A percentile compares a stretch with the other conserved stretches of the same genome.
These are phyloP conservation scores for Pleurotus cornucopiae DNA, from an alignment of 768 basidiomycete genomes.

Conservation along the genomic window DNA sequence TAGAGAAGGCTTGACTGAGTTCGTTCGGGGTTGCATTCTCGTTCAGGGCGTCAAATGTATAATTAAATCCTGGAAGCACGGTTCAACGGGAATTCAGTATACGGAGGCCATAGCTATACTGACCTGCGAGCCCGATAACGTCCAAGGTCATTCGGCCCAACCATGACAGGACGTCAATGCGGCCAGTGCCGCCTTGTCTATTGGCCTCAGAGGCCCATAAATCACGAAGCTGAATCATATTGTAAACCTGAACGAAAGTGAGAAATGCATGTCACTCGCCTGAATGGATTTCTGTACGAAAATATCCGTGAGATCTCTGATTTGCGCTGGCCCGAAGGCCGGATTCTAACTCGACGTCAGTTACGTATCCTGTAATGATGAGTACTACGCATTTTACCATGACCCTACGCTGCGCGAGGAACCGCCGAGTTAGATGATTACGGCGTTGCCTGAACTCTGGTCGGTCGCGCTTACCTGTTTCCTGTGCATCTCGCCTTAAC, in stretches of 20 bases:
- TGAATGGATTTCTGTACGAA: conserved; percentile 38
- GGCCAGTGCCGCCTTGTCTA: conserved; percentile 11
- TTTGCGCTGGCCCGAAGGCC: conserved; percentile 5
- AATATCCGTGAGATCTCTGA: conserved; percentile 27
- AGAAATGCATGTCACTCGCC: conserved; percentile 22
- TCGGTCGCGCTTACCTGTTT: not conserved
- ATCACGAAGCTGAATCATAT: conserved; percentile 27
- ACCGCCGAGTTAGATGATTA: not conserved
- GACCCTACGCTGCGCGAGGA: conserved; percentile 1
- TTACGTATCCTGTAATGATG: not conserved
- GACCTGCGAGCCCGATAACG: conserved; percentile 58
- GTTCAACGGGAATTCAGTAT: too few species aligned
- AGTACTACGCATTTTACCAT: not conserved
- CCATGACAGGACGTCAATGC: conserved; percentile 47
- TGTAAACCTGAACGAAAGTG: not conserved
- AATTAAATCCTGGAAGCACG: conserved; percentile 21
- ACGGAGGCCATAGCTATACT: not conserved
- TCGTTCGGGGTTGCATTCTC: conserved; percentile 36
- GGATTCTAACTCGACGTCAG: not conserved
- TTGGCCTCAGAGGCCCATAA: conserved; percentile 24
- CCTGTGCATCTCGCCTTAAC: conserved; percentile 5
- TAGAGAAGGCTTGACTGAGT: conserved; percentile 47
- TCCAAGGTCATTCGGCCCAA: conserved; percentile 60
- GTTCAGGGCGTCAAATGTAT: conserved; percentile 27
- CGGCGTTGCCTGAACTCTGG: not conserved